phyloP scores from a whole-genome alignment of 129 eudicot species.

The Daucus carota region DNA sequence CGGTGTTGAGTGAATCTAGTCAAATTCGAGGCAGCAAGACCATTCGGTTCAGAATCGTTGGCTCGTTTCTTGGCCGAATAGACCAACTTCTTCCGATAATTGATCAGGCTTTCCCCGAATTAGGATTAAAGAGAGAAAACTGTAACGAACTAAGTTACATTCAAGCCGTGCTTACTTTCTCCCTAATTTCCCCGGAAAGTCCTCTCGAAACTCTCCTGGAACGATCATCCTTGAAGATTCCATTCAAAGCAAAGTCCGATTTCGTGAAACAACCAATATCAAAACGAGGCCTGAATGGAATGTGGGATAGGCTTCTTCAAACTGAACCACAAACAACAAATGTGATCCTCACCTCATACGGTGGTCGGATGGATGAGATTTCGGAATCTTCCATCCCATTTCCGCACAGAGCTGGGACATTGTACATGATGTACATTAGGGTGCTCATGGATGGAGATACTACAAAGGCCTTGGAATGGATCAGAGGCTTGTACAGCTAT shows the following conservation, averaged over 20 bases:
- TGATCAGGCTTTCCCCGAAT: neutral
- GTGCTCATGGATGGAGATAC: neutral
- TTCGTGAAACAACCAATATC: neutral
- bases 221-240: neutral
- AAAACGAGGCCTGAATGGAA: neutral
- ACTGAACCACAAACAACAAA: neutral
- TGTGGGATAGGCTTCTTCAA: neutral
- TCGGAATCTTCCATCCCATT: constrained; percentile 4
- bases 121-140: neutral
- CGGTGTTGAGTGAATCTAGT: neutral
- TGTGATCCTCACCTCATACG: neutral
- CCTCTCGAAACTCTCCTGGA: neutral
- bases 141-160: neutral
- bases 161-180: neutral
- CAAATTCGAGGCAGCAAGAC: neutral
- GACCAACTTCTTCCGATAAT: neutral
- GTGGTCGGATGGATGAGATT: neutral
- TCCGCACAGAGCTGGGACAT: constrained; percentile 7
- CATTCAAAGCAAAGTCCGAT: constrained; percentile 9
- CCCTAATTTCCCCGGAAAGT: neutral
- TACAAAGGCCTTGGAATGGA: neutral
- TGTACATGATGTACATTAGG: constrained; percentile 12
- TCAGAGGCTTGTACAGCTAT: neutral
- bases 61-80: neutral
- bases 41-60: neutral